These are phyloP conservation scores for Leishmania martiniquensis DNA, from an alignment of 208 protist genomes.

Conservation along the genomic window DNA sequence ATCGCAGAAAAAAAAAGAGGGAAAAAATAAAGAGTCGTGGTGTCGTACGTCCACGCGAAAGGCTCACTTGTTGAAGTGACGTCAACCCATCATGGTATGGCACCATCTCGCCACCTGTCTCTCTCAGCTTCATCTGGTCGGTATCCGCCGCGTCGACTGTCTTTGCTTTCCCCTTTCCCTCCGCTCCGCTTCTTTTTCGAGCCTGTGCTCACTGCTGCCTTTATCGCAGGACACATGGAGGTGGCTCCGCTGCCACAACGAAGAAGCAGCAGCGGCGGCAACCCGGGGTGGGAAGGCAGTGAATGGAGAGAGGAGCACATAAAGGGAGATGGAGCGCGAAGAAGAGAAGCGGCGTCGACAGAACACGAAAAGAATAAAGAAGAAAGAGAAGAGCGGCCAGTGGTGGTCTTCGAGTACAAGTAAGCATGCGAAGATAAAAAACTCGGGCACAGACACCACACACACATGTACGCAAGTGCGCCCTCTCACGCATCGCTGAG, in stretches of 20 bases:
- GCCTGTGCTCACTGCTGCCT: background rate
- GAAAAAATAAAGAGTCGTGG: slow-evolving; percentile 20
- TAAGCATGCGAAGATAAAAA: slow-evolving; percentile 4
- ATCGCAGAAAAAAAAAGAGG: slow-evolving; percentile 3
- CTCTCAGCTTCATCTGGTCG: background rate
- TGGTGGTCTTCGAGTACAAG: slow-evolving; percentile 11
- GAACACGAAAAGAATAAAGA: background rate
- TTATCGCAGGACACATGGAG: too few species aligned
- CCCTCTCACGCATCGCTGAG: background rate
- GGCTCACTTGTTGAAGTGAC: slow-evolving; percentile 10
- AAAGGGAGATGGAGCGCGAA: background rate
- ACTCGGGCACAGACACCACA: slow-evolving; percentile 4
- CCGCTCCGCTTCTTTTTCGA: background rate
- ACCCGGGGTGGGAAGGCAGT: background rate
- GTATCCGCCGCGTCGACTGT: background rate
- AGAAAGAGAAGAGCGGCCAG: background rate
- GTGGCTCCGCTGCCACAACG: background rate
- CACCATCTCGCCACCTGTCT: slow-evolving; percentile 6
- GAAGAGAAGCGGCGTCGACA: background rate
- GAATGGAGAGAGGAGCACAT: background rate
- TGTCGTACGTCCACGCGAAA: slow-evolving; percentile 23
- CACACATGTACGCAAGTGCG: background rate
- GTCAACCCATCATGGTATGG: slow-evolving; percentile 9
- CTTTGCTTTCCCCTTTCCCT: background rate
- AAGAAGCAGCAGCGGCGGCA: background rate